Conservation (phyloP, 805 yeast species). For the Saccharomycopsis vini region DNA sequence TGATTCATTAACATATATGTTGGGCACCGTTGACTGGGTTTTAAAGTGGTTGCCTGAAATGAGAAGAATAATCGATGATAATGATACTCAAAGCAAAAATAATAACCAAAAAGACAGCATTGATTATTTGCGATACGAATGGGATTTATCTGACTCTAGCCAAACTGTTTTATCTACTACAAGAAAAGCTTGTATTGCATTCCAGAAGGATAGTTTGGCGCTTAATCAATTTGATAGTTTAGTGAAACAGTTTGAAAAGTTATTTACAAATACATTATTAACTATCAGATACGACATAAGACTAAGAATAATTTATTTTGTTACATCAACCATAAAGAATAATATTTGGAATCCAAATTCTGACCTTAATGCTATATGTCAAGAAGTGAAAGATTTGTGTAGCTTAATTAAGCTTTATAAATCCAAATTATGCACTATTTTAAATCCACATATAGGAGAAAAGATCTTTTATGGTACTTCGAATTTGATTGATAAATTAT, state of each 20-base stretch:
- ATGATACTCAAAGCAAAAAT: not conserved
- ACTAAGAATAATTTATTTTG: conserved; percentile 41
- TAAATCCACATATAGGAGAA: conserved; percentile 25
- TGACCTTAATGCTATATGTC: conserved; percentile 54
- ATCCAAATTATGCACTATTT: conserved; percentile 29
- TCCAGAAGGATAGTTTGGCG: conserved; percentile 14
- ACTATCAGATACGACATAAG: conserved; percentile 52
- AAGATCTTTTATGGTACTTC: conserved; percentile 42
- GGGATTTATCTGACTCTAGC: conserved; percentile 17
- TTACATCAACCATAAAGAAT: conserved; percentile 39
- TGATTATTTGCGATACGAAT: conserved; percentile 13
- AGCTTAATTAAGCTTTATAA: conserved; percentile 39
- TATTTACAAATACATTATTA: conserved; percentile 25
- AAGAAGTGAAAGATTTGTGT: conserved; percentile 42
- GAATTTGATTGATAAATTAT: conserved; percentile 38
- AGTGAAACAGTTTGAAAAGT: conserved; percentile 21
- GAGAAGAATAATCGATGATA: conserved; percentile 30
- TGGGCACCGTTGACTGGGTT: conserved; percentile 49
- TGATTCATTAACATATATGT: conserved; percentile 42
- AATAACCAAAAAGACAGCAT: not conserved
- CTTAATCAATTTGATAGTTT: conserved; percentile 25
- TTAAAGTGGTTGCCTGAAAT: conserved; percentile 51
- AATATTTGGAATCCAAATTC: conserved; percentile 43
- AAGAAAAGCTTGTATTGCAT: conserved; percentile 9
- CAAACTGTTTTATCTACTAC: conserved; percentile 11